Percentiles rank a stretch among this genome's conserved stretches.
Evolutionary conservation across 2,329 filamentous ascomycete species (phyloP).

Genomic region (Fusarium mundagurra): DNA sequence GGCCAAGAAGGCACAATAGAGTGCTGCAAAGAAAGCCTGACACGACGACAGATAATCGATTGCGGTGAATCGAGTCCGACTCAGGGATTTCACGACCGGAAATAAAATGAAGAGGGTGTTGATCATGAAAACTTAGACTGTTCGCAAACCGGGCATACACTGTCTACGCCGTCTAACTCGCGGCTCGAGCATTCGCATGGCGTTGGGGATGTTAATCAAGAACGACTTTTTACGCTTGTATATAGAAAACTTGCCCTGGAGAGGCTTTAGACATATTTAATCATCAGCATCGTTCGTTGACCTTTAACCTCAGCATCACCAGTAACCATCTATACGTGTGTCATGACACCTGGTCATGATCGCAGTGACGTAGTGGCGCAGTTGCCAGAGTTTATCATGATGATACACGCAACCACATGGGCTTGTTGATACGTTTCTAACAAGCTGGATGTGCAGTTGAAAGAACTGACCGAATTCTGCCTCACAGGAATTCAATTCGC

Average conservation of each 20-base stretch:
- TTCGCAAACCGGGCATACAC: constrained; percentile 28
- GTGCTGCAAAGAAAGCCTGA: constrained; percentile 2
- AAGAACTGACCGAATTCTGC: background rate
- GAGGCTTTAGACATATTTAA: constrained; percentile 48
- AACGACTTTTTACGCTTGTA: constrained; percentile 45
- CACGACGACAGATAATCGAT: constrained; percentile 24
- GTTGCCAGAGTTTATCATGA: background rate
- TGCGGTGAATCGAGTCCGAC: constrained; percentile 39
- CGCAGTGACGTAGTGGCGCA: background rate
- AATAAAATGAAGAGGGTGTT: constrained; percentile 14
- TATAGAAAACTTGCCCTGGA: constrained; percentile 43
- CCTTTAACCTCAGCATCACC: background rate
- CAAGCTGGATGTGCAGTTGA: background rate
- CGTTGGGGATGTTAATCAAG: constrained; percentile 45
- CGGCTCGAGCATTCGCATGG: constrained; percentile 43
- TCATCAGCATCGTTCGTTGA: constrained; percentile 46
- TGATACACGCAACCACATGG: background rate
- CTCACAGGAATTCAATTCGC: background rate
- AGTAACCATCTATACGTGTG: background rate
- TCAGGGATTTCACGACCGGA: constrained; percentile 10
- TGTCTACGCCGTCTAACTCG: constrained; percentile 32
- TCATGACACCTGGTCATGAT: background rate
- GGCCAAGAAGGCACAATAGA: constrained; percentile 74
- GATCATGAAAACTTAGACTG: constrained; percentile 40
- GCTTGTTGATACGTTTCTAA: background rate